Evolutionary conservation across 768 basidiomycete species (phyloP), one percentile per base, ranked within the genome.

Genomic region (Coprinopsis cinerea): DNA sequence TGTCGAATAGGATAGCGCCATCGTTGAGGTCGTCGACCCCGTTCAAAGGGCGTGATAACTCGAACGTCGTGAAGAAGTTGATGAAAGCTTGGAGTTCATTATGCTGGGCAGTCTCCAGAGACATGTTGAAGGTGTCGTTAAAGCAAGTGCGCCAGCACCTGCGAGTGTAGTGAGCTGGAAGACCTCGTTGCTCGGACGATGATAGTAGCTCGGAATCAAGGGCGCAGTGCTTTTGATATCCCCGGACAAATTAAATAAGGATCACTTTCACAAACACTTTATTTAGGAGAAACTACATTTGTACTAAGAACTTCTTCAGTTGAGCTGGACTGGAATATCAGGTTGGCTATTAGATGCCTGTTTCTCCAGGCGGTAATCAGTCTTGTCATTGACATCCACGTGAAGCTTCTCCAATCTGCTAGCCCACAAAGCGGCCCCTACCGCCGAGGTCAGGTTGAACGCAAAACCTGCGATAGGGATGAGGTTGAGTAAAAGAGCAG

Each of bases 51-150:
- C 81, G 72, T 3, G 78, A 66, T 43, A 92, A 79, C 43, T 77
- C 66, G 63, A 92, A 91, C 17, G 83, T 82, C 3, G 79, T 68
- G 54, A 92, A 84, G 71, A 91, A 92, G 48, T 83, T 76, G 65
- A 88, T 71, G 70, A 92, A 91, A 4, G 90, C 89, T 53, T 83
- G 78, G 51, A 88, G 74, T 65, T 47, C 51, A 61, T 81, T 80
- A 51, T 66, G 66, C 59, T 73, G 64, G 2, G 68, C 55, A 18
- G 59, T 55, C 41, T 74, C 70, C 11, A 37, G 28, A 32, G 67
- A 57, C 71, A 72, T 73, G 27, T 32, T 25, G 22, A 34, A n/a
- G n/a, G 10, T 17, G 18, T 44, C 15, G n/a, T 43, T 34, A 41
- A 1, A 13, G 28, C 18, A 2, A 4, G 47, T 43, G 41, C 4